A percentile compares a stretch with the other conserved stretches of the same genome.
These are phyloP conservation scores for Anthracocystis walkeri DNA, from an alignment of 1,284 basidiomycete genomes.

Conservation along the genomic window DNA sequence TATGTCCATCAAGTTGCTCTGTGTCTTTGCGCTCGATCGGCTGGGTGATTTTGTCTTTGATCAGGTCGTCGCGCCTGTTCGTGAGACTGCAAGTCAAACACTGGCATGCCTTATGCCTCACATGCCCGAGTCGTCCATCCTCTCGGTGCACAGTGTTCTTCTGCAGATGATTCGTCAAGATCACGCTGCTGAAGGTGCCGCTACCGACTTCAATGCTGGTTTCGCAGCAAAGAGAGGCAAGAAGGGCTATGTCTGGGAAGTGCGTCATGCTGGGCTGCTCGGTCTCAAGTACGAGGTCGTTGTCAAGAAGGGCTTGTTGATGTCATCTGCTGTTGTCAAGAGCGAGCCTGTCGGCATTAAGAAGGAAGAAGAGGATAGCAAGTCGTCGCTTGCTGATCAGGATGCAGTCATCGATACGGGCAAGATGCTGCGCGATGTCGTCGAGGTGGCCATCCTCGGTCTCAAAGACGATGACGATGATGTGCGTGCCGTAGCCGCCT, in stretches of 20 bases:
- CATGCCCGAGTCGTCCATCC: conserved; percentile 80
- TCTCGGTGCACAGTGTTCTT: conserved; percentile 84
- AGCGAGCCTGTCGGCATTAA: conserved; percentile 15
- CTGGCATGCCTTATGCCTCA: conserved; percentile 88
- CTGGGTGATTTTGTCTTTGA: conserved; percentile 98
- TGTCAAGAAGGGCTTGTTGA: conserved; percentile 84
- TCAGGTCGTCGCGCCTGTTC: conserved; percentile 95
- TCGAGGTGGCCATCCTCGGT: conserved; percentile 72
- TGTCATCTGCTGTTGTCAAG: conserved; percentile 26
- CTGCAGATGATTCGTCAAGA: conserved; percentile 94
- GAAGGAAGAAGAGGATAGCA: conserved; percentile 35
- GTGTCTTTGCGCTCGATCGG: conserved; percentile 92
- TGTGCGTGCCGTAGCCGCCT: conserved; percentile 93
- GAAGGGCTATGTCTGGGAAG: conserved; percentile 88
- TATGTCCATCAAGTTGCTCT: conserved; percentile 85
- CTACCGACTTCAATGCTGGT: conserved; percentile 40
- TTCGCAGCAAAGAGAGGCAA: conserved; percentile 71
- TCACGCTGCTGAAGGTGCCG: conserved; percentile 69
- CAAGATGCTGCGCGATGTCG: conserved; percentile 56
- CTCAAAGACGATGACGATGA: conserved; percentile 94
- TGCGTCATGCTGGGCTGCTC: conserved; percentile 93
- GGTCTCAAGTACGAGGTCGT: conserved; percentile 98
- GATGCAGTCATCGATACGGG: conserved; percentile 16
- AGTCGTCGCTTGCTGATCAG: neutral
- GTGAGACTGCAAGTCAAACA: conserved; percentile 95